Evolutionary conservation across 331 rosid species (phyloP), one percentile per base, ranked within the genome.

Genomic region (Malus hybrid): DNA sequence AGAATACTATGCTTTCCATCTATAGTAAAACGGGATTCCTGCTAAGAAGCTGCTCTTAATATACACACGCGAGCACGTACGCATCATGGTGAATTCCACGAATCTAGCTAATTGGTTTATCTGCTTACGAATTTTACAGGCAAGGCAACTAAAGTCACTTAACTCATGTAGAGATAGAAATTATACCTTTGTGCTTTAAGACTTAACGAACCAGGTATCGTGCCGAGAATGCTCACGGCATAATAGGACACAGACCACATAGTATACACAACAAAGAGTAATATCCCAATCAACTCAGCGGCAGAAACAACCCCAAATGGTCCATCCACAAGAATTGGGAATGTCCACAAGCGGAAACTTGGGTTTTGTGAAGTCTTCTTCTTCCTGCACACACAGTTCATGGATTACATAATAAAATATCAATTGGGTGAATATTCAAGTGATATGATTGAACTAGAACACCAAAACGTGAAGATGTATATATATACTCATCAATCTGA

Each of bases 231-330:
- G 56, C 67, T 61, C 79, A 86, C 7, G 78, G 80, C 60, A 60
- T 92, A 92, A 22, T 83, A 67, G 79, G 29, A 88, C 69, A 87
- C 24, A 79, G 96, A 91, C 87, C 90, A 90, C 24, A 88, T 61
- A 72, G 88, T 89, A 82, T 81, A 92, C 4, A 80, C 79, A 4
- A 39, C 48, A 79, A 92, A 84, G 29, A 92, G 83, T 36, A 86
- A 50, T 74, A 92, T 90, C 64, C 97, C 97, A 66, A 90, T 79
- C 2, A 92, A 34, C 81, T 92, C 97, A 42, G 96, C 71, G 19
- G 89, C 97, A 80, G 91, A 90, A 87, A 92, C 90, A 42, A 92
- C 96, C 63, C 93, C 93, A 68, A 92, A 92, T 39, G 94, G 94
- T 59, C 96, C 97, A 31, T 88, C 83, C 62, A 92, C 88, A 52